phyloP scores from a whole-genome alignment of 2,329 filamentous ascomycete species.

The Albifimbria verrucaria region DNA sequence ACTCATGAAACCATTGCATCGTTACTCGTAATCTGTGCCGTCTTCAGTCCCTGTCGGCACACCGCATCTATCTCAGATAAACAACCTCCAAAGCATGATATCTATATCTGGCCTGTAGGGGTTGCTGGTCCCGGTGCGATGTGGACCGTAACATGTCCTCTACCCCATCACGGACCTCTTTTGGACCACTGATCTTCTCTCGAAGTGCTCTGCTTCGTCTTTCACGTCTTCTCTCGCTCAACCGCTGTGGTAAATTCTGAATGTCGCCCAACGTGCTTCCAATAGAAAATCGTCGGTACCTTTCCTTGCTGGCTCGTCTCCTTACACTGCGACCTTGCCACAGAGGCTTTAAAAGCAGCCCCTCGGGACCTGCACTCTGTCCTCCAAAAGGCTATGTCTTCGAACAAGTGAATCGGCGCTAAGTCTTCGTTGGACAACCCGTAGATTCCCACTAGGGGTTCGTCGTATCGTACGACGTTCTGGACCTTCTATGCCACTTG shows the following conservation, averaged over 20 bases:
- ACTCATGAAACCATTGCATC: neutral
- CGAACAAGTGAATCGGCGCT: slow-evolving; percentile 42
- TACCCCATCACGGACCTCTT: slow-evolving; percentile 55
- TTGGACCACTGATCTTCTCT: slow-evolving; percentile 57
- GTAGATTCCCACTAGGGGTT: slow-evolving; percentile 57
- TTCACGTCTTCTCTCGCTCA: slow-evolving; percentile 58
- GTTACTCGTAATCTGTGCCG: neutral
- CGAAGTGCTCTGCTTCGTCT: slow-evolving; percentile 57
- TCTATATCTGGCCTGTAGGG: too few species aligned
- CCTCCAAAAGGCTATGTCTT: slow-evolving; percentile 21
- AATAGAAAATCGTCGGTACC: slow-evolving; percentile 32
- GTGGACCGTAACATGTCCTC: slow-evolving; percentile 52
- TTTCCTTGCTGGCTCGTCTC: slow-evolving; percentile 19
- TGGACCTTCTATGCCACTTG: slow-evolving; percentile 31
- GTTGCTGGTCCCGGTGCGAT: neutral
- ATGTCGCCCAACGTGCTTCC: slow-evolving; percentile 49
- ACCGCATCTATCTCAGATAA: too few species aligned
- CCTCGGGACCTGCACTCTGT: slow-evolving; percentile 30
- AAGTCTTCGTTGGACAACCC: slow-evolving; percentile 52
- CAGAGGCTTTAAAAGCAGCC: slow-evolving; percentile 19
- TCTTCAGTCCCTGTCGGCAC: too few species aligned
- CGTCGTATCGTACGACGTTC: slow-evolving; percentile 58
- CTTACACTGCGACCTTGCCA: slow-evolving; percentile 29
- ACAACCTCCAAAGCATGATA: too few species aligned
- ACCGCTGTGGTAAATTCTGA: slow-evolving; percentile 48